Evolutionary conservation across 2,329 filamentous ascomycete genomes (phyloP).

Genomic region (Decorospora gaudefroyi): DNA sequence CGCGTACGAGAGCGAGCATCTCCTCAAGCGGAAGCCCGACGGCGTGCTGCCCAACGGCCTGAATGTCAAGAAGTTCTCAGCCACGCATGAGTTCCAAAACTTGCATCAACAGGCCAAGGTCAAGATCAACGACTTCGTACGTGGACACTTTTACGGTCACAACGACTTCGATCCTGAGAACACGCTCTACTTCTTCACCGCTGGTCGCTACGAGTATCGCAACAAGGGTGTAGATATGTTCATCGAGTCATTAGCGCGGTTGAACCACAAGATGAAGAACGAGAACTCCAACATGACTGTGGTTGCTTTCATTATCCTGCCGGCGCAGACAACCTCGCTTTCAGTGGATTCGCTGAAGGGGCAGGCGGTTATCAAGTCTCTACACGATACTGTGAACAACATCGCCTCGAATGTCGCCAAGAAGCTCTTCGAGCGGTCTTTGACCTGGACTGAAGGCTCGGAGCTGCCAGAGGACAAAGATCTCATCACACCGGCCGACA

Average conservation of each 20-base stretch:
- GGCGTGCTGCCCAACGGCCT: conserved; percentile 94
- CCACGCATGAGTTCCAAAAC: conserved; percentile 98
- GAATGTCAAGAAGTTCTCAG: conserved; percentile 98
- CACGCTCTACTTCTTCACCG: conserved; percentile 96
- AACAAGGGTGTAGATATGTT: conserved; percentile 99
- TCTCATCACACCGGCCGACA: conserved; percentile 87
- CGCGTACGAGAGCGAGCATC: conserved; percentile 95
- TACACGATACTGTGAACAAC: conserved; percentile 88
- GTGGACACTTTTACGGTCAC: conserved; percentile 97
- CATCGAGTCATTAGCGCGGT: conserved; percentile 89
- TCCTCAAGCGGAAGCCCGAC: conserved; percentile 96
- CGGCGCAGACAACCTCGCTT: conserved; percentile 90
- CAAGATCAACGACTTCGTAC: conserved; percentile 97
- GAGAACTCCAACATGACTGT: conserved; percentile 88
- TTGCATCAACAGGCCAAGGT: conserved; percentile 94
- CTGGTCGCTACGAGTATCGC: conserved; percentile 94
- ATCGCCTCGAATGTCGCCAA: conserved; percentile 92
- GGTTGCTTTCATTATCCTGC: conserved; percentile 98
- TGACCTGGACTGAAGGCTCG: conserved; percentile 95
- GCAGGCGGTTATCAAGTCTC: conserved; percentile 94
- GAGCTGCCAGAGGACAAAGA: conserved; percentile 96
- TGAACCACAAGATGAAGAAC: conserved; percentile 90
- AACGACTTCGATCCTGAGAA: conserved; percentile 97
- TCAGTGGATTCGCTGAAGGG: conserved; percentile 96
- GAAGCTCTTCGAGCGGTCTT: conserved; percentile 89